Conservation (phyloP, 1,284 basidiomycete species). For the Ustilago cynodontis region DNA sequence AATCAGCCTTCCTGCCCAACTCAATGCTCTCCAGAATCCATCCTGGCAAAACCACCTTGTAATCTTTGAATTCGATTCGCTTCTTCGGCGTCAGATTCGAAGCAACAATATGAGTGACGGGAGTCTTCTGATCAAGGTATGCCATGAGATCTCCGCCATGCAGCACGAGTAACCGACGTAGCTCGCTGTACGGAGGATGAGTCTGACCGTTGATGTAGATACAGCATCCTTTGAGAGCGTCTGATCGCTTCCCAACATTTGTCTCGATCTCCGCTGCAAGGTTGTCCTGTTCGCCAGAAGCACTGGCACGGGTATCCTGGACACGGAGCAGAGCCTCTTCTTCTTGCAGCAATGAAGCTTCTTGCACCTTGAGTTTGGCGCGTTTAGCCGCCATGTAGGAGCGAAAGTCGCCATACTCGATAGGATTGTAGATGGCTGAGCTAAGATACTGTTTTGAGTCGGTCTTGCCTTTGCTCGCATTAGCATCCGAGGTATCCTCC, state of each 20-base stretch:
- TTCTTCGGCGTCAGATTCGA: constrained; percentile 90
- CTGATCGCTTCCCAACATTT: constrained; percentile 25
- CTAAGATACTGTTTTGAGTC: constrained; percentile 30
- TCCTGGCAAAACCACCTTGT: constrained; percentile 87
- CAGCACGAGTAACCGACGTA: constrained; percentile 82
- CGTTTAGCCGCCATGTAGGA: constrained; percentile 91
- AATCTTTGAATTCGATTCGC: constrained; percentile 84
- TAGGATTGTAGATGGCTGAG: constrained; percentile 76
- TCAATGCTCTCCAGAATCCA: constrained; percentile 86
- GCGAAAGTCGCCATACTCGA: constrained; percentile 83
- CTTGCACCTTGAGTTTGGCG: constrained; percentile 75
- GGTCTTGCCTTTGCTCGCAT: constrained; percentile 1
- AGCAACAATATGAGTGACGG: constrained; percentile 84
- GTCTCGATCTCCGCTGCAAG: constrained; percentile 26
- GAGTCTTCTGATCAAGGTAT: constrained; percentile 81
- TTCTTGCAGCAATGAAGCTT: constrained; percentile 50
- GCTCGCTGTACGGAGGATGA: constrained; percentile 84
- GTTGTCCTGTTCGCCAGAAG: neutral
- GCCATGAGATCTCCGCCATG: constrained; percentile 87
- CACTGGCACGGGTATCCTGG: neutral
- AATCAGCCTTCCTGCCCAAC: constrained; percentile 79
- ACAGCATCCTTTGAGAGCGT: constrained; percentile 58
- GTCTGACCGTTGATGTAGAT: constrained; percentile 88
- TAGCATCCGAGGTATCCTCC: neutral
- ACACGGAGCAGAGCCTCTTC: constrained; percentile 38